phyloP scores from a whole-genome alignment of 306 rosid genomes.

The Acacia crassicarpa region DNA sequence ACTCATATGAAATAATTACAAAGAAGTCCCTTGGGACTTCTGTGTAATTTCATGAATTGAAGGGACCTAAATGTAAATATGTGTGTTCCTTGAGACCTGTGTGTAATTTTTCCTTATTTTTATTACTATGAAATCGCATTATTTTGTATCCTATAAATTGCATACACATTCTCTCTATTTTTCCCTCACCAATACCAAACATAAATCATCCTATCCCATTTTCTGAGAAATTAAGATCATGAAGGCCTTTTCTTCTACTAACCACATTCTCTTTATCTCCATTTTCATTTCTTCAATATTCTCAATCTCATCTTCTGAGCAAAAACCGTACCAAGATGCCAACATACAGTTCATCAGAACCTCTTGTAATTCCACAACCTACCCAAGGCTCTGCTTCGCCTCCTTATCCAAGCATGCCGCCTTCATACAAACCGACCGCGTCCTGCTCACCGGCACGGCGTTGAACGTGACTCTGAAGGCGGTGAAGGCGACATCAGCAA shows the following conservation, averaged over 20 bases:
- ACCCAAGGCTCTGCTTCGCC: slow-evolving; percentile 62
- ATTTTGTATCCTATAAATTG: not conserved
- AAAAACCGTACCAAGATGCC: slow-evolving; percentile 18
- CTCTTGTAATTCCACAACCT: slow-evolving; percentile 67
- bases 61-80: too few species aligned
- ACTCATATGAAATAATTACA: too few species aligned
- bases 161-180: not conserved
- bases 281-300: not conserved
- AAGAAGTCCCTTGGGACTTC: too few species aligned
- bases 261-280: not conserved
- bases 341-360: slow-evolving; percentile 57
- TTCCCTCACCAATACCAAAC: not conserved
- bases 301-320: slow-evolving; percentile 24
- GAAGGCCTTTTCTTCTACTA: not conserved
- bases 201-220: not conserved
- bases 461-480: slow-evolving; percentile 61
- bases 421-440: slow-evolving; percentile 52
- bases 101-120: too few species aligned
- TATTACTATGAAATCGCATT: not conserved
- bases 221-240: not conserved
- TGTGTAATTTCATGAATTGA: too few species aligned
- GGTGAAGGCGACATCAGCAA: slow-evolving; percentile 40
- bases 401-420: slow-evolving; percentile 63
- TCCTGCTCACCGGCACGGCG: slow-evolving; percentile 54
- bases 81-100: too few species aligned